Evolutionary conservation across 257 asterid species (phyloP).

Genomic region (Solanum pinnatisectum): DNA sequence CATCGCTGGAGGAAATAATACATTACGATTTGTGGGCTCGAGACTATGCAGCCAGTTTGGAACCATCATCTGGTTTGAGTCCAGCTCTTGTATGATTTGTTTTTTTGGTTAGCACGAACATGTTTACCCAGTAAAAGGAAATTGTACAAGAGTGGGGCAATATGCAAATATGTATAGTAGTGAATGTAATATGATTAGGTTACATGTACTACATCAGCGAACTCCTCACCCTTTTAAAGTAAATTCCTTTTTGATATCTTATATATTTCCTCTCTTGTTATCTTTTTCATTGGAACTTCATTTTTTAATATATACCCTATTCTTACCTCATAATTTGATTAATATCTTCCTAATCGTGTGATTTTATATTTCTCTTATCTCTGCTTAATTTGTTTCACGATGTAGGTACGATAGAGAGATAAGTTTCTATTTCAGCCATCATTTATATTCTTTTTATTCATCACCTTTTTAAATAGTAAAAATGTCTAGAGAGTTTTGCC

Average conservation of each 20-base stretch:
- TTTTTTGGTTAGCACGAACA: background rate
- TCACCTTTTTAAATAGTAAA: too few species aligned
- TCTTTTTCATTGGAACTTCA: too few species aligned
- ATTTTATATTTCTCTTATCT: too few species aligned
- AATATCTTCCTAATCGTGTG: too few species aligned
- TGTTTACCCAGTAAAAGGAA: background rate
- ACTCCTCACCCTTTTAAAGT: background rate
- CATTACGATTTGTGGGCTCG: constrained; percentile 98
- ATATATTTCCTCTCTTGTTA: too few species aligned
- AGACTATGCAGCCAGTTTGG: constrained; percentile 58
- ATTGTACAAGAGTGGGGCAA: background rate
- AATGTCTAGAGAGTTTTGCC: too few species aligned
- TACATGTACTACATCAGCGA: background rate
- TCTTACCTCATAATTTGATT: too few species aligned
- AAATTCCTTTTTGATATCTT: background rate
- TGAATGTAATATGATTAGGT: constrained; percentile 4
- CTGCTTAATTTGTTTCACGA: too few species aligned
- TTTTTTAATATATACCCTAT: too few species aligned
- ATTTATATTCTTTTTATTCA: too few species aligned
- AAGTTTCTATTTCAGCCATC: too few species aligned
- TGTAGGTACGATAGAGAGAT: too few species aligned
- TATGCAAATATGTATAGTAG: constrained; percentile 13
- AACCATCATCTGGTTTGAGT: constrained; percentile 26
- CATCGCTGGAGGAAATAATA: constrained; percentile 79
- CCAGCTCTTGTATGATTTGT: constrained; percentile 49